A percentile compares a stretch with the other conserved stretches of the same genome.
Conservation (phyloP, 106 monocot species). For the Vanilla planifolia region DNA sequence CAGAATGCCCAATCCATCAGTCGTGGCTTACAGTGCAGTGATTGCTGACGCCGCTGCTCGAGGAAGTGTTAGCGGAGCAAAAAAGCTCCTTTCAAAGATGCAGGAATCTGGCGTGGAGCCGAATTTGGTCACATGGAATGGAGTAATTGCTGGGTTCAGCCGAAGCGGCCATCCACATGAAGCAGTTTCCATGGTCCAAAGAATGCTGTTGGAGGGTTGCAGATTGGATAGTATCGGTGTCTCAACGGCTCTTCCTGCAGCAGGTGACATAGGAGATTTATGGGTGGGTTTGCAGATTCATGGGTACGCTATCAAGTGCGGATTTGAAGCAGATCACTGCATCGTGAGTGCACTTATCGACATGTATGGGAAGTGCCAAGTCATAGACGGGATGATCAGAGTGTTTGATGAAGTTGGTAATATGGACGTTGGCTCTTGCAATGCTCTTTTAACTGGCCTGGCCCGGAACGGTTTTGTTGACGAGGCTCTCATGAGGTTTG, state of each 20-base stretch:
- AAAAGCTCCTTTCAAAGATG: constrained; percentile 33
- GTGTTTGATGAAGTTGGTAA: constrained; percentile 31
- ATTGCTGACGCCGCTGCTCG: constrained; percentile 24
- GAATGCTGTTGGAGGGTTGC: constrained; percentile 44
- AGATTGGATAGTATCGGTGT: constrained; percentile 30
- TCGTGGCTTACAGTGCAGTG: constrained; percentile 61
- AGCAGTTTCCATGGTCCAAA: constrained; percentile 16
- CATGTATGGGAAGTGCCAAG: constrained; percentile 63
- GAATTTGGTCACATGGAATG: constrained; percentile 70
- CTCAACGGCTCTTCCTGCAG: constrained; percentile 48
- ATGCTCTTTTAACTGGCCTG: constrained; percentile 63
- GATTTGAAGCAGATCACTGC: constrained; percentile 24
- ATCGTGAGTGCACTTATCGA: constrained; percentile 51
- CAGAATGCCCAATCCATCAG: constrained; percentile 25
- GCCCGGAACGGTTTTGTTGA: constrained; percentile 48
- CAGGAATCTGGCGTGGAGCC: constrained; percentile 25
- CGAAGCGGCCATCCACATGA: constrained; percentile 27
- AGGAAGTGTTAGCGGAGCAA: constrained; percentile 18
- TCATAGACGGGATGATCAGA: constrained; percentile 31
- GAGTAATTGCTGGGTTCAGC: constrained; percentile 57
- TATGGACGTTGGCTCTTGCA: constrained; percentile 52
- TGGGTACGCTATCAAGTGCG: constrained; percentile 37
- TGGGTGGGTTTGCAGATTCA: constrained; percentile 45
- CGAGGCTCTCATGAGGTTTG: constrained; percentile 40
- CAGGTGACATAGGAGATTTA: constrained; percentile 35